Conservation (phyloP, 164 flowering plant species). For the Umbilicus rupestris region DNA sequence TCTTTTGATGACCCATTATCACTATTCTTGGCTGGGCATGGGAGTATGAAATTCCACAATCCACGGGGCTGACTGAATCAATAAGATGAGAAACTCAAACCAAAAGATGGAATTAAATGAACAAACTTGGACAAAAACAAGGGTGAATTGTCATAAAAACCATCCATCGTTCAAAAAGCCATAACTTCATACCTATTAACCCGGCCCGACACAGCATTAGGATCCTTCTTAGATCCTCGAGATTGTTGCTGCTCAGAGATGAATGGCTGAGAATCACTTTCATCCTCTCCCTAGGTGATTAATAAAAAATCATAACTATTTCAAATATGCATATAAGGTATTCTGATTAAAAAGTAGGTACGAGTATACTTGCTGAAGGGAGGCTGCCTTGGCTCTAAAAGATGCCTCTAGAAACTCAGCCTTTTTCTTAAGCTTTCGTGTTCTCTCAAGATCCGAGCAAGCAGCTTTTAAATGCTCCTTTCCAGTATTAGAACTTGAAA, state of each 20-base stretch:
- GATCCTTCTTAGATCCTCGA: conserved; percentile 26
- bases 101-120: not conserved
- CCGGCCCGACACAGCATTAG: conserved; percentile 16
- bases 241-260: conserved; percentile 22
- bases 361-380: conserved; percentile 63
- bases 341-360: not conserved
- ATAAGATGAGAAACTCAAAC: not conserved
- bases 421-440: conserved; percentile 90
- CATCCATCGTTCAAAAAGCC: conserved; percentile 9
- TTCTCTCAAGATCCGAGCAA: conserved; percentile 94
- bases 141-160: not conserved
- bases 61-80: conserved; percentile 35
- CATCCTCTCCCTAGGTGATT: conserved; percentile 50
- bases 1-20: conserved; percentile 21
- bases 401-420: conserved; percentile 98
- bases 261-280: conserved; percentile 21
- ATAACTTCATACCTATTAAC: conserved; percentile 25
- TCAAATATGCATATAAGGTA: not conserved
- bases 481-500: conserved; percentile 64
- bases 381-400: conserved; percentile 93
- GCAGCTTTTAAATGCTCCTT: conserved; percentile 92
- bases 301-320: not conserved
- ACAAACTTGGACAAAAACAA: not conserved
- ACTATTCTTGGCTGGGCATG: conserved; percentile 23
- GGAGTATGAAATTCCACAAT: conserved; percentile 54